Evolutionary conservation across 1,284 basidiomycete genomes (phyloP).

Genomic region (Fomitopsis betulina): DNA sequence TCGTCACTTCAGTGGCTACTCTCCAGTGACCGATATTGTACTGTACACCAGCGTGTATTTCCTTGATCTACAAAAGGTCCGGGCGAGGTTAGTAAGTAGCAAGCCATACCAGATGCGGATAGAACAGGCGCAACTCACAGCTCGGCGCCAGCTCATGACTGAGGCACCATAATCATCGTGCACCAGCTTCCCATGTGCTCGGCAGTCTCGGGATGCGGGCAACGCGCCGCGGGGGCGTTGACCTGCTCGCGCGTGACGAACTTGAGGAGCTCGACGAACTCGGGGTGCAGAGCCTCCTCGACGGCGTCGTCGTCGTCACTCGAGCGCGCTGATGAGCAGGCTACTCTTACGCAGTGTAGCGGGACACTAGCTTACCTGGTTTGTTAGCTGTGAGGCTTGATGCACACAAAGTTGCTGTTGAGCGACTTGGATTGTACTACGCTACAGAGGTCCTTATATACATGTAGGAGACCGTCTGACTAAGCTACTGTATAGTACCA

Average conservation of each 20-base stretch:
- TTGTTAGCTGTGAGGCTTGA: too few species aligned
- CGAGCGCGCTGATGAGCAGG: too few species aligned
- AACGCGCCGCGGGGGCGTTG: constrained; percentile 85
- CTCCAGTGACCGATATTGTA: not conserved
- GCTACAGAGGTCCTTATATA: too few species aligned
- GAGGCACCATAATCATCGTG: not conserved
- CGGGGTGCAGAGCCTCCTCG: constrained; percentile 78
- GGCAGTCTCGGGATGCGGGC: constrained; percentile 86
- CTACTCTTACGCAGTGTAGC: too few species aligned
- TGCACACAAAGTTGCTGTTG: too few species aligned
- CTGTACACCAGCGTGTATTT: not conserved
- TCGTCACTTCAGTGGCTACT: not conserved
- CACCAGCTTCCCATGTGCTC: constrained; percentile 70
- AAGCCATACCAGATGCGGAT: too few species aligned
- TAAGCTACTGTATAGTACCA: too few species aligned
- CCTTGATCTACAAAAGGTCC: not conserved
- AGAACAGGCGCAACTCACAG: not conserved
- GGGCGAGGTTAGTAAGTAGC: not conserved
- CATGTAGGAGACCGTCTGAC: too few species aligned
- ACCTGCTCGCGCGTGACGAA: constrained; percentile 86
- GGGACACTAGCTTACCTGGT: too few species aligned
- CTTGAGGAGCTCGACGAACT: constrained; percentile 79
- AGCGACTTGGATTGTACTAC: too few species aligned
- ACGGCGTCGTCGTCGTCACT: constrained; percentile 65
- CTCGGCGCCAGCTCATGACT: not conserved